These are phyloP conservation scores for Grigorovia yakushimaensis DNA, from an alignment of 805 yeast genomes.

Conservation along the genomic window DNA sequence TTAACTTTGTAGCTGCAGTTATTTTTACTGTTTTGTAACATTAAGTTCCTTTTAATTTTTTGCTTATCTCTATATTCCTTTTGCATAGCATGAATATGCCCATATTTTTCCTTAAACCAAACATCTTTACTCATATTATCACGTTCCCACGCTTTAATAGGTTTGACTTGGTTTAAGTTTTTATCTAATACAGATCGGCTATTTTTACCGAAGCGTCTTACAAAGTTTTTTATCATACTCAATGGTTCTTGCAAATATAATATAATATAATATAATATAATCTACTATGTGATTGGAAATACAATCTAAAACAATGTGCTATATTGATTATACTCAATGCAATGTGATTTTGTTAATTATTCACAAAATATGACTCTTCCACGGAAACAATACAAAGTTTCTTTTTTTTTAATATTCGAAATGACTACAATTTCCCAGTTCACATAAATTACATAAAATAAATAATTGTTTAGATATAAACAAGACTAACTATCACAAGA, in stretches of 20 bases:
- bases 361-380: neutral
- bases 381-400: too few relatives aligned
- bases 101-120: slow-evolving; percentile 53
- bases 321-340: too few relatives aligned
- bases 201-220: neutral
- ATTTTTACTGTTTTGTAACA: slow-evolving; percentile 8
- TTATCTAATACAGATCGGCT: neutral
- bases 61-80: slow-evolving; percentile 1
- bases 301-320: too few relatives aligned
- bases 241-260: too few relatives aligned
- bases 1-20: neutral
- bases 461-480: too few relatives aligned
- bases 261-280: too few relatives aligned
- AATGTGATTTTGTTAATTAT: too few relatives aligned
- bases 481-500: too few relatives aligned
- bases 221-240: neutral
- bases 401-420: neutral
- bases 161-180: neutral
- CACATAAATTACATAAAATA: too few relatives aligned
- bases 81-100: slow-evolving; percentile 53
- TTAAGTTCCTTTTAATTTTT: neutral
- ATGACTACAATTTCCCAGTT: neutral
- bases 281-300: too few relatives aligned
- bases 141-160: slow-evolving; percentile 55
- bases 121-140: slow-evolving; percentile 48